Conservation (phyloP, 2,329 filamentous ascomycete species). For the Trichoderma citrinoviride region DNA sequence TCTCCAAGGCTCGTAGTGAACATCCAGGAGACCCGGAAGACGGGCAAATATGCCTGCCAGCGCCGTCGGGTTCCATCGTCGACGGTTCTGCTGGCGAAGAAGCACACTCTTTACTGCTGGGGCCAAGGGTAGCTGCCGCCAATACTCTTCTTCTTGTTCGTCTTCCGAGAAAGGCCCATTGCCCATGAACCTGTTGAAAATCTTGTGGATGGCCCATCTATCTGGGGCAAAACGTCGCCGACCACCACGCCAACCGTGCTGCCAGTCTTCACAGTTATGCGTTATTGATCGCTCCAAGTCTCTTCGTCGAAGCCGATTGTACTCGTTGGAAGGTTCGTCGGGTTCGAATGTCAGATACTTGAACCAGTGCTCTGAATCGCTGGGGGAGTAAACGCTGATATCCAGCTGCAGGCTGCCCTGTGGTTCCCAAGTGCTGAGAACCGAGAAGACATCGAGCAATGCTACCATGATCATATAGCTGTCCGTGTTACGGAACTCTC, state of each 20-base stretch:
- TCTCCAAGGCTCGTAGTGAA: slow-evolving; percentile 39
- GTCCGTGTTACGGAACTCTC: slow-evolving; percentile 6
- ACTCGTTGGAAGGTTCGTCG: neutral
- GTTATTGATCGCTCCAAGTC: neutral
- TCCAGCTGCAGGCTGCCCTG: slow-evolving; percentile 32
- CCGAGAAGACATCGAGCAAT: slow-evolving; percentile 31
- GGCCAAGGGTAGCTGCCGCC: slow-evolving; percentile 26
- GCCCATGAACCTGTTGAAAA: too few relatives aligned
- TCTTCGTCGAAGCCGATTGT: too few relatives aligned
- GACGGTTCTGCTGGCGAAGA: slow-evolving; percentile 36
- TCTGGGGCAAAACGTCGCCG: neutral
- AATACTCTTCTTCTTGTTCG: slow-evolving; percentile 17
- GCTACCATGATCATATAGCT: slow-evolving; percentile 22
- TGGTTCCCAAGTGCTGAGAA: slow-evolving; percentile 33
- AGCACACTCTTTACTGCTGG: slow-evolving; percentile 34
- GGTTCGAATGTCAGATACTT: slow-evolving; percentile 28
- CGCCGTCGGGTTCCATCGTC: slow-evolving; percentile 30
- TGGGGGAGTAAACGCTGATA: slow-evolving; percentile 36
- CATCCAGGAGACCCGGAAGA: slow-evolving; percentile 34
- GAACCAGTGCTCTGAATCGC: slow-evolving; percentile 34
- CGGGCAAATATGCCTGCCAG: slow-evolving; percentile 32
- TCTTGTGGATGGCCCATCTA: too few relatives aligned
- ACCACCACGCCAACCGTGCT: slow-evolving; percentile 2
- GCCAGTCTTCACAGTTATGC: neutral
- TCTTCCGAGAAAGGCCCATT: neutral